phyloP scores from a whole-genome alignment of 192 early-diverging fungal genomes.

The Borealophlyctis nickersoniae region DNA sequence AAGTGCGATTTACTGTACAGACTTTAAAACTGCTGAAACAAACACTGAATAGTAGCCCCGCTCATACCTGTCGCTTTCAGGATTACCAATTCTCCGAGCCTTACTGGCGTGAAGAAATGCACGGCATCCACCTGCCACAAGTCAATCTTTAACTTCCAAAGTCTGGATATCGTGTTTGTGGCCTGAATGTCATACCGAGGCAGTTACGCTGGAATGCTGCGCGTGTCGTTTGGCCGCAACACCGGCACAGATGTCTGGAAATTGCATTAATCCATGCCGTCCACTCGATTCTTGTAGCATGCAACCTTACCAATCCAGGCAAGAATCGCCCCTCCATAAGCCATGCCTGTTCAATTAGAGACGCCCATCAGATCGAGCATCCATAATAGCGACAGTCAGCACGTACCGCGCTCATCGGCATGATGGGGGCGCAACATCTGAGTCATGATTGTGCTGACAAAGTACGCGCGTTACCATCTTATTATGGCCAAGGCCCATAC shows the following conservation, averaged over 20 bases:
- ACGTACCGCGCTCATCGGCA: neutral
- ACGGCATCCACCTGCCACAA: slow-evolving; percentile 1
- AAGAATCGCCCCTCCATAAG: neutral
- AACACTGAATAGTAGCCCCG: too few relatives aligned
- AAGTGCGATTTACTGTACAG: slow-evolving; percentile 64
- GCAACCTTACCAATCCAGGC: too few relatives aligned
- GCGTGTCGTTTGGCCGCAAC: neutral
- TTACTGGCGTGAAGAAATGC: neutral
- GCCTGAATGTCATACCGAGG: neutral
- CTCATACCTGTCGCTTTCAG: neutral
- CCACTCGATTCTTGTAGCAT: too few relatives aligned
- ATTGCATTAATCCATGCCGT: too few relatives aligned
- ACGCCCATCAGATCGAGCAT: too few relatives aligned
- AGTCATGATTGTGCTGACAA: neutral
- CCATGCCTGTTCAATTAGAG: too few relatives aligned
- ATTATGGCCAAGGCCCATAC: too few relatives aligned
- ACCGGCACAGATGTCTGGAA: neutral
- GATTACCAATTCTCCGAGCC: neutral
- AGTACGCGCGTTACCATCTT: neutral
- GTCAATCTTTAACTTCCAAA: neutral
- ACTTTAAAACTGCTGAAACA: too few relatives aligned
- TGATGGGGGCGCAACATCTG: neutral
- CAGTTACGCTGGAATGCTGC: neutral
- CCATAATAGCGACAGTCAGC: too few relatives aligned
- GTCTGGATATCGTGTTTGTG: neutral